Conservation (phyloP, 768 basidiomycete genomes). For the Tylopilus plumbeoviolaceoides region DNA sequence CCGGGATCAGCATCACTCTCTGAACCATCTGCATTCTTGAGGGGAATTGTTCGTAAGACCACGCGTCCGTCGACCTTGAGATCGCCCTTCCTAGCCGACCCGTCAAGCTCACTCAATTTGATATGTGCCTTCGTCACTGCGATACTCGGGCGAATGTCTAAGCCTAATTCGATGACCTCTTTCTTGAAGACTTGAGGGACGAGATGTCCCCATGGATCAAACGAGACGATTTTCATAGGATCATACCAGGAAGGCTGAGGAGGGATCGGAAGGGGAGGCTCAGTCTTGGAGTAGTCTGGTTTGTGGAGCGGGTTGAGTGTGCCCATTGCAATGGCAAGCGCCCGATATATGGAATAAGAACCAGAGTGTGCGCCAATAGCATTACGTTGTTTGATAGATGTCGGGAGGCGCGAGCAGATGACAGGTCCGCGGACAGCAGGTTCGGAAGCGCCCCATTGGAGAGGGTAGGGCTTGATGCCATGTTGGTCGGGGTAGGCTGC, state of each 20-base stretch:
- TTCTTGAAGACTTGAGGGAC: constrained; percentile 66
- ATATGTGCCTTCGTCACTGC: constrained; percentile 91
- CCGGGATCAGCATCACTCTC: constrained; percentile 59
- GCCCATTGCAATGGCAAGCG: constrained; percentile 89
- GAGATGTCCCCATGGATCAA: constrained; percentile 93
- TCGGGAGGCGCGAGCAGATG: constrained; percentile 80
- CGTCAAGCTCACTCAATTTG: constrained; percentile 92
- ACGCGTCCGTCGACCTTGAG: constrained; percentile 79
- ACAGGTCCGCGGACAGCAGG: constrained; percentile 75
- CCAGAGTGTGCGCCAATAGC: constrained; percentile 93
- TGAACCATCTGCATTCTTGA: constrained; percentile 61
- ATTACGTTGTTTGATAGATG: constrained; percentile 85
- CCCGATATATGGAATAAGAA: constrained; percentile 92
- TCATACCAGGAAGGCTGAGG: constrained; percentile 77
- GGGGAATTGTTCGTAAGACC: constrained; percentile 63
- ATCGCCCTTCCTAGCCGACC: constrained; percentile 66
- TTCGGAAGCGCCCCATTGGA: constrained; percentile 76
- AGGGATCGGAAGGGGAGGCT: constrained; percentile 79
- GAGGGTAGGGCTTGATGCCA: constrained; percentile 74
- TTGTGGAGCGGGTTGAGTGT: constrained; percentile 74
- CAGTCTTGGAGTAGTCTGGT: constrained; percentile 76
- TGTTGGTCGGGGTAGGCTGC: constrained; percentile 88
- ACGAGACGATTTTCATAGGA: constrained; percentile 77
- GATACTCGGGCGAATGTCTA: constrained; percentile 91
- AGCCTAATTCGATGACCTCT: constrained; percentile 57